A percentile compares a stretch with the other conserved stretches of the same genome.
Evolutionary conservation across 2,329 filamentous ascomycete genomes (phyloP).

Genomic region (Blastomyces emzantsi): DNA sequence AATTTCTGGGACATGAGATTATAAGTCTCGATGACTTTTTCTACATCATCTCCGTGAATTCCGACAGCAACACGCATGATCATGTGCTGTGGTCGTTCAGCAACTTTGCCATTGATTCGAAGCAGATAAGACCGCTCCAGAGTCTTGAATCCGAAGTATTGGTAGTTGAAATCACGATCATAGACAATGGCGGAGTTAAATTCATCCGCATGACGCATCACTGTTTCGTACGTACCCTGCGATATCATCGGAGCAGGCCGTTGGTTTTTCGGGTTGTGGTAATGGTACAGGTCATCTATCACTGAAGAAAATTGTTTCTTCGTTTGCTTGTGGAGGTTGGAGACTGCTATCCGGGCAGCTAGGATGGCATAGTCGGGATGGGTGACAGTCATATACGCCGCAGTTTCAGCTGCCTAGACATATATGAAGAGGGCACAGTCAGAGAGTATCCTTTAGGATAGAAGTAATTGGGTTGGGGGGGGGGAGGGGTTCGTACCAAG

Average conservation of each 20-base stretch:
- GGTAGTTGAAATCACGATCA: conserved; percentile 99
- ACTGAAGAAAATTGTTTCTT: conserved; percentile 99
- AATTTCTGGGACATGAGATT: conserved; percentile 98
- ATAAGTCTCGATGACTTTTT: conserved; percentile 94
- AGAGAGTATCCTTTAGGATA: conserved; percentile 6
- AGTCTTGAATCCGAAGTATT: conserved; percentile 99
- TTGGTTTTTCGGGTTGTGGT: conserved; percentile 88
- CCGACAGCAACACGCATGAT: conserved; percentile 98
- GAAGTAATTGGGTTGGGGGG: neutral
- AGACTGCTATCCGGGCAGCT: conserved; percentile 94
- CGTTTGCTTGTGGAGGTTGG: conserved; percentile 99
- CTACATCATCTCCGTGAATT: conserved; percentile 90
- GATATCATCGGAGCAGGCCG: conserved; percentile 89
- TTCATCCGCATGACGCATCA: conserved; percentile 95
- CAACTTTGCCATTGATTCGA: conserved; percentile 90
- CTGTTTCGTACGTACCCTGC: conserved; percentile 75
- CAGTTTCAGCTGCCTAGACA: conserved; percentile 85
- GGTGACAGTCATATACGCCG: conserved; percentile 99
- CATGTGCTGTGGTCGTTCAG: conserved; percentile 97
- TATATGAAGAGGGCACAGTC: neutral
- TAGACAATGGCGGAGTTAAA: conserved; percentile 98
- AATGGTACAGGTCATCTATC: conserved; percentile 86
- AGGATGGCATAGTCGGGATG: conserved; percentile 99
- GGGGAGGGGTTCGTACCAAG: conserved; percentile 54
- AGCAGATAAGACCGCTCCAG: conserved; percentile 95